phyloP scores from a whole-genome alignment of 129 eudicot species.

The Chrysanthemum lavandulifolium region DNA sequence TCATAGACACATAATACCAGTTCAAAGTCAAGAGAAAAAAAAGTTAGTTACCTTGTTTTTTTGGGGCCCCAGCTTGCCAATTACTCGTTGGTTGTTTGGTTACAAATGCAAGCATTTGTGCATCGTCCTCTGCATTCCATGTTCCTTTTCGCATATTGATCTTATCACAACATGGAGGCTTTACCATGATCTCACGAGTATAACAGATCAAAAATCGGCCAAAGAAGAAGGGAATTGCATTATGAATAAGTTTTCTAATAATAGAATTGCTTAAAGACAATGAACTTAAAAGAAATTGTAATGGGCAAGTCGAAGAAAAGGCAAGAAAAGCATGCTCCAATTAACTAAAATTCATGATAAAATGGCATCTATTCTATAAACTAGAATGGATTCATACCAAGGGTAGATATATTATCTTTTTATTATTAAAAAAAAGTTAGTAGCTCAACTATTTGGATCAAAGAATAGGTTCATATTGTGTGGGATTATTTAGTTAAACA shows the following conservation, averaged over 20 bases:
- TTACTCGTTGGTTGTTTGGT: slow-evolving; percentile 48
- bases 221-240: slow-evolving; percentile 18
- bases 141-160: slow-evolving; percentile 36
- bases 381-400: slow-evolving; percentile 9
- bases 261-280: slow-evolving; percentile 22
- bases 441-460: slow-evolving; percentile 36
- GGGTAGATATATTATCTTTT: not conserved
- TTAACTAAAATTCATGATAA: slow-evolving; percentile 57
- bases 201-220: slow-evolving; percentile 16
- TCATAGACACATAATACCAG: not conserved
- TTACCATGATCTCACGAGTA: slow-evolving; percentile 50
- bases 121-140: slow-evolving; percentile 49
- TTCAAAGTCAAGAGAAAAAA: not conserved
- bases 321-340: slow-evolving; percentile 59
- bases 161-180: slow-evolving; percentile 47
- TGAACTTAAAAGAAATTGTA: slow-evolving; percentile 36
- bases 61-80: slow-evolving; percentile 37
- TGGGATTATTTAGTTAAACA: slow-evolving; percentile 57
- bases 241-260: slow-evolving; percentile 15
- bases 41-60: slow-evolving; percentile 50
- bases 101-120: slow-evolving; percentile 33
- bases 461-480: slow-evolving; percentile 60
- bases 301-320: slow-evolving; percentile 31
- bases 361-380: slow-evolving; percentile 31
- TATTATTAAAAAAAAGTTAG: slow-evolving; percentile 6